Evolutionary conservation across 2,329 filamentous ascomycete species (phyloP).

Genomic region (Drechslera avenae): DNA sequence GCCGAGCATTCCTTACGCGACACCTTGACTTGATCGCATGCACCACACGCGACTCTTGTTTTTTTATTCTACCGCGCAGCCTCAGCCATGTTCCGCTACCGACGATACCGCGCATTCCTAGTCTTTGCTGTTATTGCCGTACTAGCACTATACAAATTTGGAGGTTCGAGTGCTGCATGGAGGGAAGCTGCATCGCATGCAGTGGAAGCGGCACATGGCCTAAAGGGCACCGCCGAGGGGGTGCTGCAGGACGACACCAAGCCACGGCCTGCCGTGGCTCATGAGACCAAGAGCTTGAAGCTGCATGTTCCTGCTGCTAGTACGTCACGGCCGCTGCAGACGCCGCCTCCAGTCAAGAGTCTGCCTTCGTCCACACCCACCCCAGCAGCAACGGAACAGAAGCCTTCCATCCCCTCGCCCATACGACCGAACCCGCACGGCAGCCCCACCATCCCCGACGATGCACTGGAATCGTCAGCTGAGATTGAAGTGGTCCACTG

Average conservation of each 20-base stretch:
- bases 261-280: constrained; percentile 33
- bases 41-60: constrained; percentile 14
- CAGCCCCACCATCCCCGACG: constrained; percentile 24
- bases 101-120: constrained; percentile 67
- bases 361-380: constrained; percentile 18
- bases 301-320: constrained; percentile 41
- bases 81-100: constrained; percentile 60
- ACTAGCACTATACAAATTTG: constrained; percentile 61
- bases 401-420: constrained; percentile 27
- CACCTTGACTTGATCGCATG: constrained; percentile 7
- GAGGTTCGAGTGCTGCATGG: constrained; percentile 52
- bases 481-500: constrained; percentile 63
- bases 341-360: constrained; percentile 37
- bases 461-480: constrained; percentile 24
- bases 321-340: constrained; percentile 27
- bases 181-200: constrained; percentile 30
- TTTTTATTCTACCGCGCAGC: constrained; percentile 9
- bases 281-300: constrained; percentile 41
- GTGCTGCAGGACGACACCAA: constrained; percentile 25
- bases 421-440: constrained; percentile 17
- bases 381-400: constrained; percentile 16
- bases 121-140: constrained; percentile 61
- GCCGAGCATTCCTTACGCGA: constrained; percentile 1
- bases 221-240: constrained; percentile 24
- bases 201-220: constrained; percentile 21